These are phyloP conservation scores for Fraxinus floribunda DNA, from an alignment of 305 asterid species.

Conservation along the genomic window DNA sequence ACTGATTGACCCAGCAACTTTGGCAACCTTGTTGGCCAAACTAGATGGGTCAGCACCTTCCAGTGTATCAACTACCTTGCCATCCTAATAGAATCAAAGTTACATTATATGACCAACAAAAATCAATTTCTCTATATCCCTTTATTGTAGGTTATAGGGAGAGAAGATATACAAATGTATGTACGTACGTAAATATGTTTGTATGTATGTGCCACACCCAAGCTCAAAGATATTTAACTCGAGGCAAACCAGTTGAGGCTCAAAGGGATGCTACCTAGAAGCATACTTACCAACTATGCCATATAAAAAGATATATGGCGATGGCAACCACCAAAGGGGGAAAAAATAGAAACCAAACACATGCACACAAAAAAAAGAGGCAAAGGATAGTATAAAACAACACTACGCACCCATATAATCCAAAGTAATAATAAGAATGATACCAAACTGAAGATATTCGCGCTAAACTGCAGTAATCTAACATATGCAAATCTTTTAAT, in stretches of 20 bases:
- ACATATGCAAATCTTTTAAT: neutral
- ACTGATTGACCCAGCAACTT: slow-evolving; percentile 68
- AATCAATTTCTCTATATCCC: neutral
- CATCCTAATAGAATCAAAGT: slow-evolving; percentile 54
- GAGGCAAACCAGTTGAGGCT: neutral
- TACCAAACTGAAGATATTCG: neutral
- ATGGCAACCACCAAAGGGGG: neutral
- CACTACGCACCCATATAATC: neutral
- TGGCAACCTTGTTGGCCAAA: slow-evolving; percentile 96
- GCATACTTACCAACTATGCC: neutral
- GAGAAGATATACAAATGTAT: neutral
- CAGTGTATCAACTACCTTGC: slow-evolving; percentile 69
- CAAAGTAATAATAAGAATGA: neutral
- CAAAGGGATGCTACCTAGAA: neutral
- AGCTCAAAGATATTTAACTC: neutral
- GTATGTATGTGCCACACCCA: neutral
- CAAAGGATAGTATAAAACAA: neutral
- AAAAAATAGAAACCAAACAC: neutral
- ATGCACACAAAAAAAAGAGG: neutral
- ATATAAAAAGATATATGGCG: neutral
- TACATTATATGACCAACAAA: slow-evolving; percentile 12
- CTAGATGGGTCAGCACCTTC: slow-evolving; percentile 98
- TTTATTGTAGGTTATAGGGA: neutral
- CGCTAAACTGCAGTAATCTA: neutral
- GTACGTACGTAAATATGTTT: neutral